phyloP scores from a whole-genome alignment of 2,329 filamentous ascomycete species.

The Chaetomium olivaceum region DNA sequence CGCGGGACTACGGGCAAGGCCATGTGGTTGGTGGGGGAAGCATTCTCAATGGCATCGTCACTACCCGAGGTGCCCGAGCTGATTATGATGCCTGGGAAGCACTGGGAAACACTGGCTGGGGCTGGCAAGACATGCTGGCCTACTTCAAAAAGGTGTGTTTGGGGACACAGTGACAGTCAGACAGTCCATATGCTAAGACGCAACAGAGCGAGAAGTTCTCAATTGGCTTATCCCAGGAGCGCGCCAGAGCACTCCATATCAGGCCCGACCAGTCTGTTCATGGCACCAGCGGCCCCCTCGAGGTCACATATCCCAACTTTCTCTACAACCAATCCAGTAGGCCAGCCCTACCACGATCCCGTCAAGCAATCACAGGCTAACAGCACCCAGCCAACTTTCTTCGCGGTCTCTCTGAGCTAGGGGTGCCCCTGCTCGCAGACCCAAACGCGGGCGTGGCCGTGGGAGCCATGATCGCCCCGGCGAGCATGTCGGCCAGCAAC shows the following conservation, averaged over 20 bases:
- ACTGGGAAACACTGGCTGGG: constrained; percentile 28
- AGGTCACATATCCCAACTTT: constrained; percentile 43
- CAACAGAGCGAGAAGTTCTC: constrained; percentile 43
- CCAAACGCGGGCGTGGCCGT: constrained; percentile 41
- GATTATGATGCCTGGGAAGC: constrained; percentile 28
- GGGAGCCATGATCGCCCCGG: constrained; percentile 42
- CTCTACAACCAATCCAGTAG: constrained; percentile 45
- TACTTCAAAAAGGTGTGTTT: constrained; percentile 29
- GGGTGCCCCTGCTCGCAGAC: constrained; percentile 40
- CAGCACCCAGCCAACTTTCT: constrained; percentile 41
- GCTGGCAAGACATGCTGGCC: constrained; percentile 22
- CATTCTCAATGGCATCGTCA: constrained; percentile 27
- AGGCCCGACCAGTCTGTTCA: constrained; percentile 36
- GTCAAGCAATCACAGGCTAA: constrained; percentile 3
- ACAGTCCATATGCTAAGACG: constrained; percentile 35
- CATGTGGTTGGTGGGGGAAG: constrained; percentile 42
- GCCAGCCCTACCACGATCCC: constrained; percentile 3
- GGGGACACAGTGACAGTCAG: background rate
- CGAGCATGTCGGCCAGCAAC: constrained; percentile 42
- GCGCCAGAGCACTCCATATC: constrained; percentile 33
- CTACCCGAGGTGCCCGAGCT: constrained; percentile 22
- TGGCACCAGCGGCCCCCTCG: constrained; percentile 40
- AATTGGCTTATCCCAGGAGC: constrained; percentile 29
- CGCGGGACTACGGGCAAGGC: constrained; percentile 41
- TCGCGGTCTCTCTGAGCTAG: constrained; percentile 41